A percentile compares a stretch with the other conserved stretches of the same genome.
phyloP scores from a whole-genome alignment of 345 rosid species.

The thale cress (Arabidopsis thaliana) region DNA sequence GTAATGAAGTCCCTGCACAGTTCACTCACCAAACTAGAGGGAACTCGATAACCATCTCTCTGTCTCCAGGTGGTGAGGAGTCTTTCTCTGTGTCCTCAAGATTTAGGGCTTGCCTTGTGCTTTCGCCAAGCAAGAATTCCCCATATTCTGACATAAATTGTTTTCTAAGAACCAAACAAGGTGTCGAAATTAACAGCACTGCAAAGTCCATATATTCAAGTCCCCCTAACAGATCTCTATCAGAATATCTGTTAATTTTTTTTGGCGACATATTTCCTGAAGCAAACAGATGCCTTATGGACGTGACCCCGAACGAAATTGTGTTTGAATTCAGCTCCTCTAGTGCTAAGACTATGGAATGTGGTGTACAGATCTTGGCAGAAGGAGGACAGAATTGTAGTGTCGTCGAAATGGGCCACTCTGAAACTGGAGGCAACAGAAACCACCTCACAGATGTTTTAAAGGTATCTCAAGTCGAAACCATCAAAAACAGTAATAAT shows the following conservation, averaged over 20 bases:
- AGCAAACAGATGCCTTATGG: too few species aligned
- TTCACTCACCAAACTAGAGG: slow-evolving; percentile 14
- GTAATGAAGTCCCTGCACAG: neutral
- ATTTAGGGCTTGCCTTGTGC: slow-evolving; percentile 11
- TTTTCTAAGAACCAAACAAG: neutral
- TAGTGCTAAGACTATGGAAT: neutral
- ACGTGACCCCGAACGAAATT: too few species aligned
- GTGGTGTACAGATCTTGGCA: neutral
- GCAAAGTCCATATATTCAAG: neutral
- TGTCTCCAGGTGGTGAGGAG: neutral
- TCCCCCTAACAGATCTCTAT: neutral
- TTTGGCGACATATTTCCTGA: too few species aligned
- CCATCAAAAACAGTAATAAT: too few species aligned
- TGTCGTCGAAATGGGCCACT: neutral
- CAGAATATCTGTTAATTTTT: neutral
- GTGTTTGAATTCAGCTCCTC: too few species aligned
- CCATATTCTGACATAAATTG: too few species aligned
- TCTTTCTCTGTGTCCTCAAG: neutral
- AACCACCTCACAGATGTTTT: neutral
- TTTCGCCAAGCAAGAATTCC: neutral
- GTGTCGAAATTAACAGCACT: neutral
- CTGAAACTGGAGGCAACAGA: neutral
- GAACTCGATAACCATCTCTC: slow-evolving; percentile 5
- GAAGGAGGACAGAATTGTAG: neutral
- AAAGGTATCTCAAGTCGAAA: neutral